Percentiles rank a stretch among this genome's conserved stretches.
Conservation (phyloP, 768 basidiomycete genomes). For the Tricholoma matsutake region DNA sequence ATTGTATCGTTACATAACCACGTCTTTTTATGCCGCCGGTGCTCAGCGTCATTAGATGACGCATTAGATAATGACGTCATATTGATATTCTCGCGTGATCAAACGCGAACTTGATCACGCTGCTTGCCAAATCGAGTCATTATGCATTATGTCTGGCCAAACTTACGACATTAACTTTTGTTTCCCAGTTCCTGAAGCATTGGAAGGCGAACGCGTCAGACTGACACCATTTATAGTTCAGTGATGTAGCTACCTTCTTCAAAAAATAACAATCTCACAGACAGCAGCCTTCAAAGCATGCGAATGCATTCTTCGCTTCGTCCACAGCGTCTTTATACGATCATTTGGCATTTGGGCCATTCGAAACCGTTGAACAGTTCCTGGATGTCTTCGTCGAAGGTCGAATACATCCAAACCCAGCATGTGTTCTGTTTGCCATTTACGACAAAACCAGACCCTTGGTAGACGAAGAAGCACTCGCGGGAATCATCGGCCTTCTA, state of each 20-base stretch:
- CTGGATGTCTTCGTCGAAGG: constrained; percentile 30
- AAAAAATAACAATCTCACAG: background rate
- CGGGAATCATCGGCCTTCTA: constrained; percentile 52
- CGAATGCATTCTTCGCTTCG: constrained; percentile 33
- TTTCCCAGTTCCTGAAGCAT: constrained; percentile 39
- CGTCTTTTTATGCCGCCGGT: no score
- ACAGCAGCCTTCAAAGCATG: constrained; percentile 43
- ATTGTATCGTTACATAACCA: no score
- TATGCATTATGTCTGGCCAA: constrained; percentile 1
- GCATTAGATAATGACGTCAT: no score
- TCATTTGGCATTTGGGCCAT: constrained; percentile 53
- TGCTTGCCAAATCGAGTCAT: background rate
- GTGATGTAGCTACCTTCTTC: constrained; percentile 8
- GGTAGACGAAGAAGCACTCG: constrained; percentile 31
- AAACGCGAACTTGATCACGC: background rate
- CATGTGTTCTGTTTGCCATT: constrained; percentile 45
- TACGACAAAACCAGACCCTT: constrained; percentile 45
- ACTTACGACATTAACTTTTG: constrained; percentile 47
- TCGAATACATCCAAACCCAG: constrained; percentile 33
- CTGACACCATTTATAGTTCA: constrained; percentile 49
- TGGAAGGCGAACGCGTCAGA: constrained; percentile 47
- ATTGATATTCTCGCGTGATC: background rate
- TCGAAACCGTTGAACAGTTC: constrained; percentile 34
- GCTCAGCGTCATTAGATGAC: no score
- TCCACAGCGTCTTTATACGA: constrained; percentile 39